Evolutionary conservation across 1,284 basidiomycete species (phyloP).

Genomic region (Ustilago crameri): DNA sequence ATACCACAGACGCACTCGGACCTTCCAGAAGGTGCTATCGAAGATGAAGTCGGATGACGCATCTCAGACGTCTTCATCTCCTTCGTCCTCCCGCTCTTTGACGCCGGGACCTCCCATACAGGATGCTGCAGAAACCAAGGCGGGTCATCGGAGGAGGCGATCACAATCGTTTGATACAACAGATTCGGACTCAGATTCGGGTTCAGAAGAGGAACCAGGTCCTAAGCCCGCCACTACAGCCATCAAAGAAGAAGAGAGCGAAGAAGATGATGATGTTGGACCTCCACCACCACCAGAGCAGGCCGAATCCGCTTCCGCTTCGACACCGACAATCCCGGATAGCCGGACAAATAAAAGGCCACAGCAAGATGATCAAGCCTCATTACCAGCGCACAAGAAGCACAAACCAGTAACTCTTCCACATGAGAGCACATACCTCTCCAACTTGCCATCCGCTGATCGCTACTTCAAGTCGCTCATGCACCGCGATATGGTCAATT

Average conservation of each 20-base stretch:
- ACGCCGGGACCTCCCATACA: conserved; percentile 13
- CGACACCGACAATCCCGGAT: background rate
- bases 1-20: background rate
- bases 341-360: conserved; percentile 12
- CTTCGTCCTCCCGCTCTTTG: conserved; percentile 8
- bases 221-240: conserved; percentile 7
- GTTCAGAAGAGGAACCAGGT: conserved; percentile 11
- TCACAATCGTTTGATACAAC: conserved; percentile 29
- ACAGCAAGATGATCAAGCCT: conserved; percentile 1
- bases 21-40: background rate
- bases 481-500: conserved; percentile 94
- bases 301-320: background rate
- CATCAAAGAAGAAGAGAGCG: background rate
- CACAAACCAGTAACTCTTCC: conserved; percentile 69
- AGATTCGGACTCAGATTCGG: conserved; percentile 18
- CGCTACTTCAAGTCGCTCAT: conserved; percentile 98
- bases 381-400: conserved; percentile 29
- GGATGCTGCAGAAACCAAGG: background rate
- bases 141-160: conserved; percentile 7
- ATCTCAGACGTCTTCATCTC: background rate
- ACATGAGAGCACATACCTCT: conserved; percentile 85
- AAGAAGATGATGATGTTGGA: conserved; percentile 19
- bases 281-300: conserved; percentile 21
- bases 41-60: background rate
- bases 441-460: conserved; percentile 89